A percentile compares a stretch with the other conserved stretches of the same genome.
These are phyloP conservation scores for Coprinopsis marcescibilis DNA, from an alignment of 768 basidiomycete genomes.

Conservation along the genomic window DNA sequence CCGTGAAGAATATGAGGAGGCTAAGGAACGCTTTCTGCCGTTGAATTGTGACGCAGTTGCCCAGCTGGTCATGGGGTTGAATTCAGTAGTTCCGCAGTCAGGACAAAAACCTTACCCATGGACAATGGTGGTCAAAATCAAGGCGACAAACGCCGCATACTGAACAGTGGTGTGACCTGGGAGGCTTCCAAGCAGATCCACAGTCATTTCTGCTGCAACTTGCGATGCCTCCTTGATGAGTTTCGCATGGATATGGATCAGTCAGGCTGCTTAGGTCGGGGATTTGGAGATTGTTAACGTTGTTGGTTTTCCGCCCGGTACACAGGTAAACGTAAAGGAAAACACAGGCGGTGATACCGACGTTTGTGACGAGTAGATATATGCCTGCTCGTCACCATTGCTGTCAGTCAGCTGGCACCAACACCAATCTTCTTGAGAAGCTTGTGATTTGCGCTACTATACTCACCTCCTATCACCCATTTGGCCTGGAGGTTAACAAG, in stretches of 20 bases:
- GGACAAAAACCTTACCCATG: constrained; percentile 30
- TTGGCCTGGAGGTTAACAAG: background rate
- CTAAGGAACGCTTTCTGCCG: constrained; percentile 32
- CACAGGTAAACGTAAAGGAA: constrained; percentile 30
- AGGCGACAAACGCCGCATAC: constrained; percentile 38
- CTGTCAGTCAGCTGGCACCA: background rate
- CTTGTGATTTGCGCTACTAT: no score
- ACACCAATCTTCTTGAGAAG: no score
- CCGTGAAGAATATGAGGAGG: constrained; percentile 27
- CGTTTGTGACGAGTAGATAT: constrained; percentile 12
- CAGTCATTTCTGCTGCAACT: constrained; percentile 30
- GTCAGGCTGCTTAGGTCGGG: constrained; percentile 27
- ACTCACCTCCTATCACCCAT: constrained; percentile 1
- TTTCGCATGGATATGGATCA: constrained; percentile 36
- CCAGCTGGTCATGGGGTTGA: constrained; percentile 22
- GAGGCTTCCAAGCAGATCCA: constrained; percentile 36
- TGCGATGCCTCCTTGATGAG: constrained; percentile 26
- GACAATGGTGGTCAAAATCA: constrained; percentile 43
- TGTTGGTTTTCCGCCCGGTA: constrained; percentile 28
- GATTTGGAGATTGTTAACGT: constrained; percentile 21
- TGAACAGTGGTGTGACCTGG: constrained; percentile 40
- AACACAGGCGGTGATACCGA: constrained; percentile 20
- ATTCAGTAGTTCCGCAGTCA: background rate
- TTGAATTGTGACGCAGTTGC: constrained; percentile 35
- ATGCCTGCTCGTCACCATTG: background rate